A percentile compares a stretch with the other conserved stretches of the same genome.
Conservation (phyloP, 139 green algal species). For the Axilococcus clingmanii region DNA sequence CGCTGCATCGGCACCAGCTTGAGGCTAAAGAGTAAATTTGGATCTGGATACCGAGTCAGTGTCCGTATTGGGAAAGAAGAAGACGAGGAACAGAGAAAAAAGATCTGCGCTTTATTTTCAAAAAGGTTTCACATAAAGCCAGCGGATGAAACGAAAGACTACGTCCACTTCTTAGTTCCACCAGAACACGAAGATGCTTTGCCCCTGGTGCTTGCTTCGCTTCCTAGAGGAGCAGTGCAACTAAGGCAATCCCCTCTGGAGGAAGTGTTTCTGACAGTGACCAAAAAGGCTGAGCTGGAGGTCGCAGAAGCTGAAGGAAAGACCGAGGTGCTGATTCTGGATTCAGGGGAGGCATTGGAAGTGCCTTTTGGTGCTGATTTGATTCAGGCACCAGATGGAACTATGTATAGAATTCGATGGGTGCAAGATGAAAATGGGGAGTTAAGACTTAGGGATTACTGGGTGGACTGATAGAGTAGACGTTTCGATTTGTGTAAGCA, state of each 20-base stretch:
- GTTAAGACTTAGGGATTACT: slow-evolving; percentile 15
- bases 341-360: slow-evolving; percentile 12
- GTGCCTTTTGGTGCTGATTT: slow-evolving; percentile 26
- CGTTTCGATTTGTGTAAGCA: too few species aligned
- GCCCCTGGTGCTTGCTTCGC: slow-evolving; percentile 31
- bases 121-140: slow-evolving; percentile 19
- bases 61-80: slow-evolving; percentile 1
- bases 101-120: slow-evolving; percentile 3
- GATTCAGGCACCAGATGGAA: slow-evolving; percentile 22
- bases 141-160: slow-evolving; percentile 43
- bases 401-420: slow-evolving; percentile 25
- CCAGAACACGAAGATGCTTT: slow-evolving; percentile 39
- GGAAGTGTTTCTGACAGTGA: slow-evolving; percentile 73
- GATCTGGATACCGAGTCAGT: slow-evolving; percentile 62
- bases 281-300: slow-evolving; percentile 34
- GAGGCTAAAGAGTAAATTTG: slow-evolving; percentile 85
- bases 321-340: slow-evolving; percentile 13
- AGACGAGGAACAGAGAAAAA: neutral
- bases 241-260: slow-evolving; percentile 44
- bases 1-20: slow-evolving; percentile 72
- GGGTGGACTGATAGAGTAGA: slow-evolving; percentile 6
- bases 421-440: slow-evolving; percentile 13
- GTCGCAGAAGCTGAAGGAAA: slow-evolving; percentile 15
- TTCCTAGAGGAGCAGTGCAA: slow-evolving; percentile 62
- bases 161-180: slow-evolving; percentile 53